Conservation (phyloP, 192 early-diverging fungal genomes). For the Coemansia umbellata region DNA sequence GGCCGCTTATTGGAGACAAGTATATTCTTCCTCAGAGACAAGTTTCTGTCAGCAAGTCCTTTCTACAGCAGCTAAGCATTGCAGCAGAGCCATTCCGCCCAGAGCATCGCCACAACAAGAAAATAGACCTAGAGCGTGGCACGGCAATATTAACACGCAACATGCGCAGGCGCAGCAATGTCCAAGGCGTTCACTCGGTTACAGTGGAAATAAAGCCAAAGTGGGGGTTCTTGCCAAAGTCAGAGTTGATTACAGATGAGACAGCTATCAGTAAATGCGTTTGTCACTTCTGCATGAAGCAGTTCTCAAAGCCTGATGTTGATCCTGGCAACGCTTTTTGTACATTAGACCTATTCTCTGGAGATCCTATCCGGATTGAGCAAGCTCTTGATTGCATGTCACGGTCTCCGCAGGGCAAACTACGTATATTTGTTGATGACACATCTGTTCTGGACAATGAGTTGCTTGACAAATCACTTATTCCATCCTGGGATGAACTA, state of each 20-base stretch:
- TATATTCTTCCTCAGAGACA: slow-evolving; percentile 46
- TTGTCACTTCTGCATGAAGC: slow-evolving; percentile 79
- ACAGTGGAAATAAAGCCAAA: slow-evolving; percentile 68
- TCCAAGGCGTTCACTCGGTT: slow-evolving; percentile 7
- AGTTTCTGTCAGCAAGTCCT: slow-evolving; percentile 8
- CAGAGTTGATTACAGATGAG: slow-evolving; percentile 31
- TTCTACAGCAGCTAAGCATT: slow-evolving; percentile 39
- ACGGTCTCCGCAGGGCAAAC: slow-evolving; percentile 30
- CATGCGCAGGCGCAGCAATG: slow-evolving; percentile 24
- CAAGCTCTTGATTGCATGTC: slow-evolving; percentile 36
- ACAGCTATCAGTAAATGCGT: slow-evolving; percentile 52
- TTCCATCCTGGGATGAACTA: slow-evolving; percentile 24
- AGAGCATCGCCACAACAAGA: slow-evolving; percentile 32
- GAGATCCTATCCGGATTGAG: slow-evolving; percentile 16
- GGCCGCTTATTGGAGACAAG: slow-evolving; percentile 44
- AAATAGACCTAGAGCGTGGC: slow-evolving; percentile 47
- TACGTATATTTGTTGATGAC: slow-evolving; percentile 49
- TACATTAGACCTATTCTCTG: slow-evolving; percentile 65
- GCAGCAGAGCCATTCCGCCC: slow-evolving; percentile 41
- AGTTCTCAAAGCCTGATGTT: slow-evolving; percentile 51
- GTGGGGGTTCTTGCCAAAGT: slow-evolving; percentile 65
- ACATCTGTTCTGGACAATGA: not conserved
- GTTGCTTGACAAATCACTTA: not conserved
- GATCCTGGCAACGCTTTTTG: slow-evolving; percentile 53
- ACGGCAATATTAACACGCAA: slow-evolving; percentile 50